Conservation (phyloP, 805 yeast species). For the Lachancea lanzarotensis region DNA sequence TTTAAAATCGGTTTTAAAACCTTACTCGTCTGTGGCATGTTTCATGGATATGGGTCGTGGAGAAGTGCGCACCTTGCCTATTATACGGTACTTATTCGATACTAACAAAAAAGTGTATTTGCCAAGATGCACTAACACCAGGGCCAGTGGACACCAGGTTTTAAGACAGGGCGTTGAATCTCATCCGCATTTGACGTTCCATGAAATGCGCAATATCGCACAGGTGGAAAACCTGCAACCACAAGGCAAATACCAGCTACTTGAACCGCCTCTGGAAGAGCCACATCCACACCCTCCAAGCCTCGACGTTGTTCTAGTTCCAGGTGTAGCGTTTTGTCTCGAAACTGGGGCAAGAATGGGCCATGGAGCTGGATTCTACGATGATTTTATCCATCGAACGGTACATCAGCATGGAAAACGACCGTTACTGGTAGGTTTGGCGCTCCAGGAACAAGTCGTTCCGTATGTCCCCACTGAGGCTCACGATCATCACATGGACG, state of each 20-base stretch:
- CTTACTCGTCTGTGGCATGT: conserved; percentile 43
- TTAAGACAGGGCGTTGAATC: conserved; percentile 10
- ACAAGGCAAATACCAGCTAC: conserved; percentile 56
- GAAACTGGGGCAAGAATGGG: conserved; percentile 56
- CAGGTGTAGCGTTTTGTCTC: conserved; percentile 70
- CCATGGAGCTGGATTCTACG: conserved; percentile 92
- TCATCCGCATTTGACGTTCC: conserved; percentile 48
- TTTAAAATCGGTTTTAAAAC: conserved; percentile 13
- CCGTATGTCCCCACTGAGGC: conserved; percentile 20
- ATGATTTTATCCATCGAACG: conserved; percentile 58
- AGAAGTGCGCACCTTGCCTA: conserved; percentile 56
- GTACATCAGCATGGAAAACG: conserved; percentile 14
- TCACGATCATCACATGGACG: conserved; percentile 30
- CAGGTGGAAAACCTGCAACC: conserved; percentile 49
- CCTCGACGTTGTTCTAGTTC: conserved; percentile 70
- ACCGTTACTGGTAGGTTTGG: conserved; percentile 29
- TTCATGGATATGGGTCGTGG: conserved; percentile 71
- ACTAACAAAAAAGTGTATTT: conserved; percentile 48
- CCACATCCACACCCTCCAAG: conserved; percentile 26
- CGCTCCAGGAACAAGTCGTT: conserved; percentile 27
- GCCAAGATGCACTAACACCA: conserved; percentile 45
- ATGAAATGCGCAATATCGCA: conserved; percentile 38
- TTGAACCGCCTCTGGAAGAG: conserved; percentile 51
- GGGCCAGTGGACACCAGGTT: conserved; percentile 25
- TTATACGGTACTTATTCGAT: conserved; percentile 48